Percentiles rank a stretch among this genome's conserved stretches.
Conservation (phyloP, 2,329 filamentous ascomycete genomes). For the Eutypella sp. region DNA sequence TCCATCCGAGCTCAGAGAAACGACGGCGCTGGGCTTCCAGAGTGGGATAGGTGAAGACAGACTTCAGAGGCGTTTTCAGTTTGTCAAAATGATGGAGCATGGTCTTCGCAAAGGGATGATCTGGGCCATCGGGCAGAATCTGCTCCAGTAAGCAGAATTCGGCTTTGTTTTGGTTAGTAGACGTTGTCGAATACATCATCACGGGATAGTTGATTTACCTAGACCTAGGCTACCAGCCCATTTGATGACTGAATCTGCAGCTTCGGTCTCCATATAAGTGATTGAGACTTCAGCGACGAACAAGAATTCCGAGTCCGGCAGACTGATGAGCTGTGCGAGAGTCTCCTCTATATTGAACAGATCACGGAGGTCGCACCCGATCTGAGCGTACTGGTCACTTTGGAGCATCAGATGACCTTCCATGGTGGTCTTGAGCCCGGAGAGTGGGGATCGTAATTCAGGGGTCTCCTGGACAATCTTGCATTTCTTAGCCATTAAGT, state of each 20-base stretch:
- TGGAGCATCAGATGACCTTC: slow-evolving; percentile 49
- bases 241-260: slow-evolving; percentile 67
- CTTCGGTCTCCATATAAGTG: slow-evolving; percentile 76
- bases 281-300: slow-evolving; percentile 89
- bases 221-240: slow-evolving; percentile 72
- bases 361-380: slow-evolving; percentile 77
- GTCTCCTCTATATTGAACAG: slow-evolving; percentile 54
- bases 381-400: slow-evolving; percentile 68
- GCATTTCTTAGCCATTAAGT: slow-evolving; percentile 71
- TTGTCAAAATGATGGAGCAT: slow-evolving; percentile 85
- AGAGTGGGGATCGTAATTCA: slow-evolving; percentile 51
- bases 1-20: slow-evolving; percentile 68
- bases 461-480: slow-evolving; percentile 59
- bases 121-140: slow-evolving; percentile 69
- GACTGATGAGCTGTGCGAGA: slow-evolving; percentile 53
- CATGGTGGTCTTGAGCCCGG: slow-evolving; percentile 36
- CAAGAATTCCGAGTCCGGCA: slow-evolving; percentile 58
- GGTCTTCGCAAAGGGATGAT: slow-evolving; percentile 78
- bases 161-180: slow-evolving; percentile 38
- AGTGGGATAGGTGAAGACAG: slow-evolving; percentile 64
- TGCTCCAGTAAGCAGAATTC: slow-evolving; percentile 87
- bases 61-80: slow-evolving; percentile 71
- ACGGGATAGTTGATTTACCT: slow-evolving; percentile 45
- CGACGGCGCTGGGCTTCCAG: slow-evolving; percentile 61
- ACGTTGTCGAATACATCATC: not conserved